Percentiles rank a stretch among this genome's conserved stretches.
These are phyloP conservation scores for Cladorrhinum sp. DNA, from an alignment of 2,329 filamentous ascomycete species.

Conservation along the genomic window DNA sequence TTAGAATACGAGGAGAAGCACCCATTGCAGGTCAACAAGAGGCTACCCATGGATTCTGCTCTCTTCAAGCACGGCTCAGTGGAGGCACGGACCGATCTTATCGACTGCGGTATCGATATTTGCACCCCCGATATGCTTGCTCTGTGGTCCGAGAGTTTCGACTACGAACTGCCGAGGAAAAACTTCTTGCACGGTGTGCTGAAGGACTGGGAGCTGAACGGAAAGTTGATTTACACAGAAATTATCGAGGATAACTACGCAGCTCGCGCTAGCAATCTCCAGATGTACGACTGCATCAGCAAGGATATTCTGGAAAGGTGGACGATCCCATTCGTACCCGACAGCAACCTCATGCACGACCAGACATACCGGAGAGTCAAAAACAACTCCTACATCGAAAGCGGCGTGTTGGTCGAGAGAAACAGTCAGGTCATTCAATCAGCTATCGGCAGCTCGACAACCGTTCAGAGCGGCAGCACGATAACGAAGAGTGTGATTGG, in stretches of 20 bases:
- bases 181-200: conserved; percentile 81
- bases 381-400: conserved; percentile 73
- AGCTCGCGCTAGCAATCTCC: conserved; percentile 78
- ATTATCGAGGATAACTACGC: conserved; percentile 81
- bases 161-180: conserved; percentile 71
- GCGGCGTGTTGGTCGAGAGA: conserved; percentile 69
- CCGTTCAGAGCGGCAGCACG: conserved; percentile 67
- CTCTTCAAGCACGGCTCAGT: conserved; percentile 73
- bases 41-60: conserved; percentile 72
- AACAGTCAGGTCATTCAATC: conserved; percentile 69
- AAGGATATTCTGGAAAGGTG: conserved; percentile 82
- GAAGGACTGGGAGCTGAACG: conserved; percentile 95
- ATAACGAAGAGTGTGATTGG: conserved; percentile 79
- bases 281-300: conserved; percentile 85
- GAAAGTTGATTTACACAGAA: conserved; percentile 92
- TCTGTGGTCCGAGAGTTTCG: conserved; percentile 94
- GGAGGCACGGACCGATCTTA: conserved; percentile 80
- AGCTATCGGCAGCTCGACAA: conserved; percentile 73
- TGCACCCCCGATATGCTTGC: conserved; percentile 94
- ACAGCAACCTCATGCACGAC: conserved; percentile 76
- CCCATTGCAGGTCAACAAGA: conserved; percentile 61
- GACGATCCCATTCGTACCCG: conserved; percentile 85
- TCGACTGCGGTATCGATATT: conserved; percentile 95
- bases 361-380: conserved; percentile 72
- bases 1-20: conserved; percentile 93